These are phyloP conservation scores for Phytophthora hibernalis DNA, from an alignment of 352 stramenopile genomes.

Conservation along the genomic window DNA sequence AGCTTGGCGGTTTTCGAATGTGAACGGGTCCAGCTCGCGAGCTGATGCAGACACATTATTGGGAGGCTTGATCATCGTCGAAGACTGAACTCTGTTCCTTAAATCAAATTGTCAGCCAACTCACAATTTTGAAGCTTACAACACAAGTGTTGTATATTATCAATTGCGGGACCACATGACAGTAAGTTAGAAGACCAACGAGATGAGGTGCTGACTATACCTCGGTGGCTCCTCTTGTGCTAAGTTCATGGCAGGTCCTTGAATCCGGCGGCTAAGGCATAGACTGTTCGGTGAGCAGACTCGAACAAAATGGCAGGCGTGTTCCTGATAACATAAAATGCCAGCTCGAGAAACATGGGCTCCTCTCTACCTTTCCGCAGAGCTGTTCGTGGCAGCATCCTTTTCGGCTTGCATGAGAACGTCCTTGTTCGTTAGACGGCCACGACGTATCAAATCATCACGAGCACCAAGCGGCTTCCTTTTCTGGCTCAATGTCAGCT, in stretches of 20 bases:
- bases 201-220: constrained; percentile 41
- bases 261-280: constrained; percentile 34
- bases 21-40: constrained; percentile 62
- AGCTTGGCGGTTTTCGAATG: constrained; percentile 47
- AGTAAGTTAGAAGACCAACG: constrained; percentile 22
- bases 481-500: constrained; percentile 41
- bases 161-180: constrained; percentile 18
- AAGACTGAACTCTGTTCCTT: constrained; percentile 29
- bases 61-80: not conserved
- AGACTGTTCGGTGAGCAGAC: constrained; percentile 38
- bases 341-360: constrained; percentile 7
- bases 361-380: constrained; percentile 53
- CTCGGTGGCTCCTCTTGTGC: constrained; percentile 40
- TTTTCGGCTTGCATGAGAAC: constrained; percentile 64
- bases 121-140: not conserved
- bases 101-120: constrained; percentile 29
- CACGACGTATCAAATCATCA: constrained; percentile 67
- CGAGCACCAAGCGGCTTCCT: constrained; percentile 73
- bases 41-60: not conserved
- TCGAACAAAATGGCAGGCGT: constrained; percentile 22
- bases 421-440: constrained; percentile 83
- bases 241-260: constrained; percentile 33
- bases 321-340: constrained; percentile 28
- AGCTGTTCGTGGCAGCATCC: constrained; percentile 30
- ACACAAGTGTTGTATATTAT: constrained; percentile 29